phyloP scores from a whole-genome alignment of 2,329 filamentous ascomycete species.

The Cercospora beticola region DNA sequence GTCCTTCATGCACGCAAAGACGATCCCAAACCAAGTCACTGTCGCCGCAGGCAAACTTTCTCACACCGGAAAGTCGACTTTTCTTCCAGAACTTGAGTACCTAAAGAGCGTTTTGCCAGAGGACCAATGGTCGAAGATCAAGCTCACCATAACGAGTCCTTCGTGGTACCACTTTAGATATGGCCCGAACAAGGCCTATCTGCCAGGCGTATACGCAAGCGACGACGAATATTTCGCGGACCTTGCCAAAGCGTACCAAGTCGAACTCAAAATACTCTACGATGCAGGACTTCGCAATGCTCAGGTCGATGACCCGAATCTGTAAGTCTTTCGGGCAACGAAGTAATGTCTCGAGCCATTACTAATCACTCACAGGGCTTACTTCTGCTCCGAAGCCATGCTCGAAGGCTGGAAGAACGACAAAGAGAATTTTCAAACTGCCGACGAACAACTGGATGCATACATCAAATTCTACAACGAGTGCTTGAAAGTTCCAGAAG shows the following conservation, averaged over 20 bases:
- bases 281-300: slow-evolving; percentile 48
- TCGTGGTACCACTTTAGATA: slow-evolving; percentile 63
- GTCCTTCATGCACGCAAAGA: slow-evolving; percentile 59
- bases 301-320: slow-evolving; percentile 52
- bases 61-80: slow-evolving; percentile 55
- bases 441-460: slow-evolving; percentile 69
- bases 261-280: slow-evolving; percentile 49
- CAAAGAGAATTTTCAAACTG: slow-evolving; percentile 63
- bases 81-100: slow-evolving; percentile 60
- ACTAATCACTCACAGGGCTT: slow-evolving; percentile 29
- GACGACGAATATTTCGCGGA: slow-evolving; percentile 52
- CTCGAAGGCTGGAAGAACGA: slow-evolving; percentile 68
- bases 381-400: slow-evolving; percentile 74
- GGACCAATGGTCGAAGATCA: slow-evolving; percentile 64
- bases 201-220: slow-evolving; percentile 46
- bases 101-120: slow-evolving; percentile 60
- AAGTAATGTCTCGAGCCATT: not conserved
- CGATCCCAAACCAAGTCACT: slow-evolving; percentile 58
- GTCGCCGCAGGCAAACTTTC: slow-evolving; percentile 60
- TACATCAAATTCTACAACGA: slow-evolving; percentile 79
- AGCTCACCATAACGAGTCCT: slow-evolving; percentile 37
- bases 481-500: slow-evolving; percentile 57
- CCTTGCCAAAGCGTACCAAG: slow-evolving; percentile 49
- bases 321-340: not conserved
- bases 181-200: slow-evolving; percentile 52